These are phyloP conservation scores for Colletotrichum theobromicola DNA, from an alignment of 2,329 filamentous ascomycete genomes.

Conservation along the genomic window DNA sequence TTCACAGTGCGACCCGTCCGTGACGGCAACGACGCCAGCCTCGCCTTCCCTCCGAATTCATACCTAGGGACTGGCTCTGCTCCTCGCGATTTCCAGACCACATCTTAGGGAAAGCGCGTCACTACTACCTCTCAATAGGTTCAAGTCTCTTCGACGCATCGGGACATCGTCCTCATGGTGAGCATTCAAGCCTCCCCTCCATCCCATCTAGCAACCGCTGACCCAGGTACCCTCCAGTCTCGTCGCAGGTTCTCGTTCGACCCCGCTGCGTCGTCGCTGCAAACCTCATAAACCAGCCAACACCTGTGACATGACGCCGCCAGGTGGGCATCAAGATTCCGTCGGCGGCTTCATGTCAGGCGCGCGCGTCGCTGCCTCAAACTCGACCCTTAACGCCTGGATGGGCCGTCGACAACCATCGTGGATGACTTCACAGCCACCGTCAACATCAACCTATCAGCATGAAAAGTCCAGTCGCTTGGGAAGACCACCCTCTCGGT, in stretches of 20 bases:
- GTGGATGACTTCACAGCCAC: slow-evolving; percentile 30
- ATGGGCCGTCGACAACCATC: slow-evolving; percentile 37
- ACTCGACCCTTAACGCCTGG: slow-evolving; percentile 45
- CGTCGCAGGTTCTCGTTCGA: slow-evolving; percentile 5
- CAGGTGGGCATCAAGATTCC: not conserved
- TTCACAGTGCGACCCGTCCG: not conserved
- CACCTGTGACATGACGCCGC: not conserved
- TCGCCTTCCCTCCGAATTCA: not conserved
- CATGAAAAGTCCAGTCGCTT: not conserved
- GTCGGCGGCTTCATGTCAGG: slow-evolving; percentile 2
- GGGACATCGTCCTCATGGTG: slow-evolving; percentile 18
- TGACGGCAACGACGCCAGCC: not conserved
- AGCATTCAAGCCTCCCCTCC: not conserved
- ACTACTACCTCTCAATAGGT: not conserved
- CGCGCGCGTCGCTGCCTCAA: slow-evolving; percentile 41
- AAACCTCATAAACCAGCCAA: slow-evolving; percentile 3
- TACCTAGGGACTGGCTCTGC: not conserved
- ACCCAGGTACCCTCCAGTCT: slow-evolving; percentile 16
- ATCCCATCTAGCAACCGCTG: not conserved
- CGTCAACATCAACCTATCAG: not conserved
- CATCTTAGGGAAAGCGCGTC: not conserved
- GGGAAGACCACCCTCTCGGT: not conserved
- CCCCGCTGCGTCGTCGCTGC: slow-evolving; percentile 1
- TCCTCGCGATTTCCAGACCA: not conserved
- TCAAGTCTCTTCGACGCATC: not conserved